phyloP scores from a whole-genome alignment of 768 basidiomycete species.

The Lactarius trivialis region DNA sequence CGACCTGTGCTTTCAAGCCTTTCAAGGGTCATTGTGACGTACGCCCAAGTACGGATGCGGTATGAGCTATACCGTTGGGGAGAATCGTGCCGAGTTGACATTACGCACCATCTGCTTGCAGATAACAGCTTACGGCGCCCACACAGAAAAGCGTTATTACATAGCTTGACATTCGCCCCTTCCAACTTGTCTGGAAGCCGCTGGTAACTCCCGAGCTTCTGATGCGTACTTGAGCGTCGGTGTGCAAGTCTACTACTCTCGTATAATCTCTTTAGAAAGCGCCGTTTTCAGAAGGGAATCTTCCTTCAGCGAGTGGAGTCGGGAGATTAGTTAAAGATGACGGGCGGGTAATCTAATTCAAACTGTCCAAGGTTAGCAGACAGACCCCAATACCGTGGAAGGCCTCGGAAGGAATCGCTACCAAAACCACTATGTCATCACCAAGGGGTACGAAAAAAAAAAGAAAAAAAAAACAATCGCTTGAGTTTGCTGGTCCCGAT shows the following conservation, averaged over 20 bases:
- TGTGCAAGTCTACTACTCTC: background rate
- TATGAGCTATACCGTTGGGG: constrained; percentile 8
- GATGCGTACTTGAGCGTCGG: background rate
- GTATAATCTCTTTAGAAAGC: background rate
- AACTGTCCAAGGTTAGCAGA: background rate
- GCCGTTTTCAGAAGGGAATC: background rate
- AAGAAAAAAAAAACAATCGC: constrained; percentile 1
- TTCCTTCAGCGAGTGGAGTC: background rate
- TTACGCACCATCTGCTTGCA: constrained; percentile 6
- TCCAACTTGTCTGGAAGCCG: background rate
- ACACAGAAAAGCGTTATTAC: background rate
- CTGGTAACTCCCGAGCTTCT: background rate
- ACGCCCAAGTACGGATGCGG: constrained; percentile 4
- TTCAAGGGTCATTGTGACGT: constrained; percentile 19
- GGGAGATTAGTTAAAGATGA: background rate
- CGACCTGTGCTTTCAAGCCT: background rate
- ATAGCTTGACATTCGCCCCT: background rate
- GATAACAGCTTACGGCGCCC: background rate
- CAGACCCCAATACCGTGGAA: constrained; percentile 9
- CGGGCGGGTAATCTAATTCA: background rate
- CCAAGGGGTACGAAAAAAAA: too few species aligned
- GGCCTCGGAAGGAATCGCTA: constrained; percentile 7
- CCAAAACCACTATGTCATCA: constrained; percentile 14
- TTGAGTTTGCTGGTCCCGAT: constrained; percentile 1
- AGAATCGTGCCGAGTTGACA: background rate